Evolutionary conservation across 2,329 filamentous ascomycete species (phyloP), one percentile per base, ranked within the genome.

Genomic region (Pseudomassariella vexata): DNA sequence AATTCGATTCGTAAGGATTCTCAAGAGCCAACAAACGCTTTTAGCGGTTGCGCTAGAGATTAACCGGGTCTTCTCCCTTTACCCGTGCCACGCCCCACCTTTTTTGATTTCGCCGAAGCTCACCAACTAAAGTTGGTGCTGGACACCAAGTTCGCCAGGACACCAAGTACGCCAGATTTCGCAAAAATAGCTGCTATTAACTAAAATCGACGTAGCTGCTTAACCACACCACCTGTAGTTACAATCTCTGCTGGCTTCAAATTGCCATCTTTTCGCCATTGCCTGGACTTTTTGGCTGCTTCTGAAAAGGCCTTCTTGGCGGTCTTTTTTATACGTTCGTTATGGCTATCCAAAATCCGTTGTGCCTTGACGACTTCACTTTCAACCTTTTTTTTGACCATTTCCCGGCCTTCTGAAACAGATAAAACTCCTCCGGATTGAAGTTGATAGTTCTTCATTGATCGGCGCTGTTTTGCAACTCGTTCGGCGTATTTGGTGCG

Each of bases 371-470:
- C 19, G 14, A 31, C 16, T 21, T 22, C 29, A 17, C 24, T 22
- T 24, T 31, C 19, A 10, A 23, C n/a, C 5, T 17, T n/a, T 14
- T 31, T 22, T 14, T 15, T 9, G 6, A 31, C 29, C 29, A 31
- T 31, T 31, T 12, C 4, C 9, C 29, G 19, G 9, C 29, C 29
- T 31, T 31, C 19, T 6, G 29, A 9, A 6, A 31, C 20, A 5
- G 29, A 23, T 12, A 31, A n/a, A 15, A 31, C 21, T 22, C 29
- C 29, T 22, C 29, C 29, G 22, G 29, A 31, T 24, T 24, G 19
- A 8, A 31, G 14, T 9, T 19, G 29, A 16, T n/a, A 9, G 20
- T 31, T 31, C 20, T 24, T 31, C 8, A 8, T 9, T 9, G 29
- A 19, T 9, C 29, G 19, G 16, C 21, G 29, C 24, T 31, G 19